A percentile compares a stretch with the other conserved stretches of the same genome.
Conservation (phyloP, 768 basidiomycete species). For the Suillus hirtellus region DNA sequence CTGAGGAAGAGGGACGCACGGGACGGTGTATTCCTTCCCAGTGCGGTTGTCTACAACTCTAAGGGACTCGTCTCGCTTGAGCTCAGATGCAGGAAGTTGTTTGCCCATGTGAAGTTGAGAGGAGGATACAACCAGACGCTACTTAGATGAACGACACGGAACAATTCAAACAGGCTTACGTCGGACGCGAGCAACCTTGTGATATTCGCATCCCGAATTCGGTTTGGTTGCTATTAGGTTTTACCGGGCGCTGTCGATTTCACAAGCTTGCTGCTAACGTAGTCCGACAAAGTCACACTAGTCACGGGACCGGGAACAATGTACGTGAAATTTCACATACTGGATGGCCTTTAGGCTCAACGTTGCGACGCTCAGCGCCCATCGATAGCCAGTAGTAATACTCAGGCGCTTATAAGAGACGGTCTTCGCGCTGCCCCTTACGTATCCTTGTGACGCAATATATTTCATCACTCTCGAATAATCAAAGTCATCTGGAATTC, state of each 20-base stretch:
- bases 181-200: constrained; percentile 2
- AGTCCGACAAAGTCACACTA: background rate
- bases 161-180: background rate
- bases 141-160: background rate
- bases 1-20: constrained; percentile 48
- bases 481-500: too few species aligned
- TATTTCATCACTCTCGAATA: too few species aligned
- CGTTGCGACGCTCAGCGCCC: too few species aligned
- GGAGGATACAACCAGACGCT: background rate
- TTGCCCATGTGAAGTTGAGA: constrained; percentile 26
- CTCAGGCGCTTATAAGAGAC: too few species aligned
- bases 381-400: too few species aligned
- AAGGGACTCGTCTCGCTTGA: constrained; percentile 37
- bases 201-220: background rate
- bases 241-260: constrained; percentile 1
- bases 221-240: background rate
- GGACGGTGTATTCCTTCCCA: constrained; percentile 71
- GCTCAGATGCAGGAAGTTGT: constrained; percentile 20
- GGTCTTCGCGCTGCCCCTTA: too few species aligned
- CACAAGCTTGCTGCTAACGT: background rate
- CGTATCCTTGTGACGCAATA: too few species aligned
- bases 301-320: constrained; percentile 1
- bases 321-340: background rate
- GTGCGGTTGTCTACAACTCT: constrained; percentile 85
- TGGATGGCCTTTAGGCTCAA: too few species aligned